Conservation (phyloP, 73 alveolate species). For the Diophrys sp. region DNA sequence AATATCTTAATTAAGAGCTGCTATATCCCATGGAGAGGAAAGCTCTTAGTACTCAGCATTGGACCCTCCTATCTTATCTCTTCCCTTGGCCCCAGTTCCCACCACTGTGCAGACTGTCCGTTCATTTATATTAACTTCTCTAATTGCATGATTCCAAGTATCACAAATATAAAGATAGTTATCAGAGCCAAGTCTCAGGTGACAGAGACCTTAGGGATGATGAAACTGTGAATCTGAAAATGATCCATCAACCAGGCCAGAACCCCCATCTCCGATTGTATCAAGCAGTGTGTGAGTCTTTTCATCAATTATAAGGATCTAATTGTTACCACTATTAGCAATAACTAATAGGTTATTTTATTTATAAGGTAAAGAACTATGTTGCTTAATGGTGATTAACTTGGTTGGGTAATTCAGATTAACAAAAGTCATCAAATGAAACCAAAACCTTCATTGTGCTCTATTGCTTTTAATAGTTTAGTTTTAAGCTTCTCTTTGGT, state of each 20-base stretch:
- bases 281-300: slow-evolving; percentile 29
- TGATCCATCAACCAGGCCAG: slow-evolving; percentile 50
- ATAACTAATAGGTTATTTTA: slow-evolving; percentile 28
- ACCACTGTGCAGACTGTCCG: slow-evolving; percentile 37
- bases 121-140: slow-evolving; percentile 45
- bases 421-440: slow-evolving; percentile 51
- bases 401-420: slow-evolving; percentile 43
- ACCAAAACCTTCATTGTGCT: slow-evolving; percentile 97
- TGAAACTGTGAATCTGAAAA: slow-evolving; percentile 42
- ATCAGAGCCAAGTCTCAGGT: slow-evolving; percentile 34
- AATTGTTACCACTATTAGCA: slow-evolving; percentile 50
- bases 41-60: slow-evolving; percentile 33
- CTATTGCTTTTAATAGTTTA: slow-evolving; percentile 75
- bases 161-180: slow-evolving; percentile 54
- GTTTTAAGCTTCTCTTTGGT: slow-evolving; percentile 72
- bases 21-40: slow-evolving; percentile 60
- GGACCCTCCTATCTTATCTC: slow-evolving; percentile 47
- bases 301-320: slow-evolving; percentile 21
- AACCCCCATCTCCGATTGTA: slow-evolving; percentile 32
- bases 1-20: slow-evolving; percentile 39
- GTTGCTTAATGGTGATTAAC: slow-evolving; percentile 11
- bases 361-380: slow-evolving; percentile 11
- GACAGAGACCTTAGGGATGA: slow-evolving; percentile 66
- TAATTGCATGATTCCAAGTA: slow-evolving; percentile 57
- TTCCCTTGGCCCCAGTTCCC: slow-evolving; percentile 55